Conservation (phyloP, 1,284 basidiomycete genomes). For the Veloboletus limbatus region DNA sequence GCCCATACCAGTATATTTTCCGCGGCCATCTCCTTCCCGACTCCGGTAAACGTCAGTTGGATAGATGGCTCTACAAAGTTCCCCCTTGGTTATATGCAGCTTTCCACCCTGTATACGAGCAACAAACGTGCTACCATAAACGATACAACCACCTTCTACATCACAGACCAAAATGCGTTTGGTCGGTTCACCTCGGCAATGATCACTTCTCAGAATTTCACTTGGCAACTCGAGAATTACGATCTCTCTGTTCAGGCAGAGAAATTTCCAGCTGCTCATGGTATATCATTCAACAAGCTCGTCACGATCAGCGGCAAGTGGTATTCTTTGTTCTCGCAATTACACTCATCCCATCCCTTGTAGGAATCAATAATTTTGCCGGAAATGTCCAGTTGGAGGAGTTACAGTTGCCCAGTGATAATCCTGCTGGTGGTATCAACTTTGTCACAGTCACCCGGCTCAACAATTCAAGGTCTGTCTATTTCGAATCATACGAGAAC, state of each 20-base stretch:
- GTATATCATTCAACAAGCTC: constrained; percentile 59
- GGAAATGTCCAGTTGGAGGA: constrained; percentile 57
- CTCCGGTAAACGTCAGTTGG: constrained; percentile 57
- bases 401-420: constrained; percentile 72
- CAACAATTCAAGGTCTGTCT: constrained; percentile 56
- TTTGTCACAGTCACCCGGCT: constrained; percentile 59
- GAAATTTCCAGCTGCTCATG: constrained; percentile 62
- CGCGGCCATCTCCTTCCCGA: constrained; percentile 56
- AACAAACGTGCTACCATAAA: constrained; percentile 57
- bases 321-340: neutral
- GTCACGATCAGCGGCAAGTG: constrained; percentile 50
- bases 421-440: constrained; percentile 66
- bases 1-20: constrained; percentile 59
- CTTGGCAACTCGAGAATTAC: constrained; percentile 62
- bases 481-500: neutral
- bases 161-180: constrained; percentile 53
- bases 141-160: constrained; percentile 54
- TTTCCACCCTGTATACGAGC: constrained; percentile 45
- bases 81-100: constrained; percentile 47
- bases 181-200: constrained; percentile 54
- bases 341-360: neutral
- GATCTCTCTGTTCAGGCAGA: constrained; percentile 65
- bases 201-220: constrained; percentile 70
- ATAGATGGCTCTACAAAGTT: constrained; percentile 43
- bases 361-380: constrained; percentile 68